phyloP scores from a whole-genome alignment of 2,329 filamentous ascomycete species.

The Aspergillus awamori region DNA sequence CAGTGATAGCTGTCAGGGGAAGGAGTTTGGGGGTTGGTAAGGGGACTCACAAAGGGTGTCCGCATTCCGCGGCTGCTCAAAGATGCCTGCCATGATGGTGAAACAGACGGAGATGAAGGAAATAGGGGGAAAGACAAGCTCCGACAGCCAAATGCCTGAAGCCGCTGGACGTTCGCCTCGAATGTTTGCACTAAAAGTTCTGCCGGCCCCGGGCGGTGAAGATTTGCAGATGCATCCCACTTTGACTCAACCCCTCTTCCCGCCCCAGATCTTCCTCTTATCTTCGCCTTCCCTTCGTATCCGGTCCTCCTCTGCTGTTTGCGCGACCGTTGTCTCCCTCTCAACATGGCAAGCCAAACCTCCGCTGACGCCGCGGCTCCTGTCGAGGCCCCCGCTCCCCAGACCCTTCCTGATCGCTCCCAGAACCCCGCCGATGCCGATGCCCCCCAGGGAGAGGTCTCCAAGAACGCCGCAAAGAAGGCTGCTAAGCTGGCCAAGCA shows the following conservation, averaged over 20 bases:
- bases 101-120: conserved; percentile 23
- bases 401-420: conserved; percentile 45
- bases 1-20: conserved; percentile 27
- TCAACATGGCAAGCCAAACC: conserved; percentile 37
- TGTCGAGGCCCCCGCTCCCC: conserved; percentile 30
- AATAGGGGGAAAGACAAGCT: conserved; percentile 33
- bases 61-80: conserved; percentile 87
- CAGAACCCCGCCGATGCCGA: conserved; percentile 42
- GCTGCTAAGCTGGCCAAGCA: conserved; percentile 27
- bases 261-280: conserved; percentile 20
- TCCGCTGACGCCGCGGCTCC: conserved; percentile 31
- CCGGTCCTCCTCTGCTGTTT: conserved; percentile 20
- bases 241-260: conserved; percentile 32
- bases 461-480: conserved; percentile 35
- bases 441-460: conserved; percentile 37
- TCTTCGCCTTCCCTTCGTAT: conserved; percentile 24
- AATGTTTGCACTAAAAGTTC: conserved; percentile 43
- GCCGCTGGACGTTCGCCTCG: conserved; percentile 15
- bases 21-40: background rate
- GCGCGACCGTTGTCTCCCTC: conserved; percentile 9
- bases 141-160: conserved; percentile 25
- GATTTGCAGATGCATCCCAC: conserved; percentile 42
- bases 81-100: conserved; percentile 82
- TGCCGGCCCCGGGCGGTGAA: conserved; percentile 46
- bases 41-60: conserved; percentile 77